Evolutionary conservation across 331 rosid genomes (phyloP).

Genomic region (Malus hybrid): DNA sequence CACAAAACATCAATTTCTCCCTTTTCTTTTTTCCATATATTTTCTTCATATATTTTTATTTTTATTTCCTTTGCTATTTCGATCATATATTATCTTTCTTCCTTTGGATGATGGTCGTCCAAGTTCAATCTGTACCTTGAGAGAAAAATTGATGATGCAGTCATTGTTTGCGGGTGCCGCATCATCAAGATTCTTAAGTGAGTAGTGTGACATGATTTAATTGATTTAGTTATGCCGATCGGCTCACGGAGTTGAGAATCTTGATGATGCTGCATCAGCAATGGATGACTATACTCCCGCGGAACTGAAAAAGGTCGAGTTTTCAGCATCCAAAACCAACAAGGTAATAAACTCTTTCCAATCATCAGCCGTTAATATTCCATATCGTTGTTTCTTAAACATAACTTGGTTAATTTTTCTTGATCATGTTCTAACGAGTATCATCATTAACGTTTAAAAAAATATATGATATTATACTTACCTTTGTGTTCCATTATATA

Average conservation of each 20-base stretch:
- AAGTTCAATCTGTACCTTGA: neutral
- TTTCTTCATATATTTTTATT: neutral
- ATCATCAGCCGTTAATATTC: neutral
- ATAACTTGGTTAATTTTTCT: neutral
- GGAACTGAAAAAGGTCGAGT: neutral
- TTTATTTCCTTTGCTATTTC: too few species aligned
- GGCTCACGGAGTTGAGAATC: constrained; percentile 54
- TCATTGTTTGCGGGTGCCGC: constrained; percentile 90
- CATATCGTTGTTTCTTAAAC: neutral
- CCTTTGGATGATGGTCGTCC: neutral
- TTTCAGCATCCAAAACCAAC: neutral
- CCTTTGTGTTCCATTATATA: neutral
- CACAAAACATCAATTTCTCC: neutral
- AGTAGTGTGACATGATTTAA: neutral
- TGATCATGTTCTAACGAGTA: neutral
- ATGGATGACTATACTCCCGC: constrained; percentile 26
- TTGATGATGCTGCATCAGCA: constrained; percentile 99
- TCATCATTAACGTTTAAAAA: too few species aligned
- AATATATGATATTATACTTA: neutral
- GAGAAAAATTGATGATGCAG: constrained; percentile 7
- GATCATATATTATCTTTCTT: neutral
- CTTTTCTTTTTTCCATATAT: neutral
- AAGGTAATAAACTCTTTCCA: neutral
- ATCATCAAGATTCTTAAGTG: constrained; percentile 78
- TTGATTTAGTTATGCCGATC: neutral